Evolutionary conservation across 2,329 filamentous ascomycete genomes (phyloP).

Genomic region (Verticillium zaregamsianum): DNA sequence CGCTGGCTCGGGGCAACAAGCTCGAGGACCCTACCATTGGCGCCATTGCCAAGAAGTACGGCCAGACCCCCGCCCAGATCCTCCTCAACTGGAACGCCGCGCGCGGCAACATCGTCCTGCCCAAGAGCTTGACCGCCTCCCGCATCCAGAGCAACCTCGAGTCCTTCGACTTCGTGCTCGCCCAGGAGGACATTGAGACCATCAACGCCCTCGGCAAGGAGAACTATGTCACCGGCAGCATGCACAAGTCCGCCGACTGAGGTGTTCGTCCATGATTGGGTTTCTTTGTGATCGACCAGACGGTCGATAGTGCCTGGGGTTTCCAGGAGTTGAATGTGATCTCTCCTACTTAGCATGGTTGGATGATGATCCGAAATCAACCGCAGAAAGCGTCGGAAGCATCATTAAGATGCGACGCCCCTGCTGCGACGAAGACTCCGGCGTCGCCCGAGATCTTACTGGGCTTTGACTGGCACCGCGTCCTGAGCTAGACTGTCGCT

Average conservation of each 20-base stretch:
- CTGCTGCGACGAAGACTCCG: not conserved
- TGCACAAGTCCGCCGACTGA: slow-evolving; percentile 35
- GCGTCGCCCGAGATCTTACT: not conserved
- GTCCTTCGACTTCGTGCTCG: slow-evolving; percentile 57
- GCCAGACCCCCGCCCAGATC: slow-evolving; percentile 53
- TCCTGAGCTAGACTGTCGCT: not conserved
- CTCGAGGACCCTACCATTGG: slow-evolving; percentile 50
- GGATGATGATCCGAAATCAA: not conserved
- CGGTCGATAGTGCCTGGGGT: not conserved
- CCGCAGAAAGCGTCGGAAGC: not conserved
- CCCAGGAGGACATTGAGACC: slow-evolving; percentile 38
- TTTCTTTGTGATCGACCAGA: not conserved
- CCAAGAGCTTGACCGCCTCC: slow-evolving; percentile 57
- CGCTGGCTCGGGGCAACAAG: slow-evolving; percentile 31
- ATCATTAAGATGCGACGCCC: not conserved
- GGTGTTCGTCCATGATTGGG: not conserved
- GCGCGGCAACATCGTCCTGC: slow-evolving; percentile 56
- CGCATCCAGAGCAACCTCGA: slow-evolving; percentile 61
- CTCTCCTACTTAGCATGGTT: not conserved
- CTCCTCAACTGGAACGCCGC: slow-evolving; percentile 55
- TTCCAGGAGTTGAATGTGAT: not conserved
- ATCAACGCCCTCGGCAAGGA: slow-evolving; percentile 27
- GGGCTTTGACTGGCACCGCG: not conserved
- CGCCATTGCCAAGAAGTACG: slow-evolving; percentile 49
- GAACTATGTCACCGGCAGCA: slow-evolving; percentile 24